Evolutionary conservation across 768 basidiomycete species (phyloP), one percentile per base, ranked within the genome.

Genomic region (Crepidotus variabilis): DNA sequence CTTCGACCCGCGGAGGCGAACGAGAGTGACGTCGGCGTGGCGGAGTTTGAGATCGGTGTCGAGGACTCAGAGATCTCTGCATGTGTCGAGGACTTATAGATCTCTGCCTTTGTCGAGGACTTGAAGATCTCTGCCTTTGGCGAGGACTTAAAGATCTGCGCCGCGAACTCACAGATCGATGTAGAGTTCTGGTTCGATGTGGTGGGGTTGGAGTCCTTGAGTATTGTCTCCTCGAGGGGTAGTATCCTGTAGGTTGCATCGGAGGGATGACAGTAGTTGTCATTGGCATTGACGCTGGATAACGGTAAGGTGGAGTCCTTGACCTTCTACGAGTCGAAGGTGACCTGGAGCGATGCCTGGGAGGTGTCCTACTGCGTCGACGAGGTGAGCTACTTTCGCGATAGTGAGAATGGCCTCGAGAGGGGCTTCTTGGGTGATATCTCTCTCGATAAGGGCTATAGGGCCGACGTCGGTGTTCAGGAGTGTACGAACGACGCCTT

Each of bases 401-500:
- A 46, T 53, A 53, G 6, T 36, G 52, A 16, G 52, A 45, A 10
- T 28, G 28, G 8, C 4, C 28, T 28, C 22, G 39, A 10, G 36
- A 11, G 14, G 39, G 52, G 14, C 39, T 39, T 22, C 35, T 51
- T 21, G 35, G 34, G 28, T 45, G 56, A 13, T 56, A 50, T 46
- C 33, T 50, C 21, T 56, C 55, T 32, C 32, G 32, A 35, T 53
- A 34, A 24, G 43, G 23, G 43, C 54, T 49, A 34, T 57, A 56
- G 16, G 14, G 47, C 34, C 50, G 59, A 43, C 18, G 14, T 43
- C 39, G 39, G 18, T 20, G 39, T 43, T 20, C 18, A 10, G 56
- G 56, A 24, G 56, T 53, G 35, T 52, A 47, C 22, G 45, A 51
- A 39, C 55, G 48, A 20, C 55, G 55, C 43, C 50, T 32, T 32